Base-by-base conservation (phyloP, 169 alveolate species). In the Cryptosporidium andersoni region DNA sequence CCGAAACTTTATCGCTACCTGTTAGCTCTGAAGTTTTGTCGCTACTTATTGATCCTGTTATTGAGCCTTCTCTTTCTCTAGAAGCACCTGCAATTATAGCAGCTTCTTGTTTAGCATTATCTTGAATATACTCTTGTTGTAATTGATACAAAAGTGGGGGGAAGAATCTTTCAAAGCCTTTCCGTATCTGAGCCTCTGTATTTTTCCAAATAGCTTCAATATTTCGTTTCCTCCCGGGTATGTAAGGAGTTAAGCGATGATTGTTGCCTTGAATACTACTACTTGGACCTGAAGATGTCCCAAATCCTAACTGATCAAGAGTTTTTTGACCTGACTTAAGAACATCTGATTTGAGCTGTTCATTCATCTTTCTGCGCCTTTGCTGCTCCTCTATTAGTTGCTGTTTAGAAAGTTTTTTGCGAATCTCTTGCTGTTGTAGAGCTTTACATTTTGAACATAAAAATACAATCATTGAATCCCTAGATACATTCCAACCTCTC, bases 401-500 rank as follows among this genome's bases (percentile, higher is more conserved):
- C 82, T 93, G 93, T 89, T 93, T 93, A 14, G 96, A 92, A 88
- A 95, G 89, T 81, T 91, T 90, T 67, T 94, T 89, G 53, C 97
- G 65, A 14, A 91, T 91, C 80, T 93, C 94, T 81, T 94, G 95
- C 81, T 95, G 97, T 90, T 92, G 94, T 64, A 92, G 91, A 2
- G 95, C 95, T 80, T 95, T 95, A 91, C 97, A 95, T 80, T 92
- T 91, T 14, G 97, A 95, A 64, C 97, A 95, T 14, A 95, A 89
- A 64, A 95, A 93, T 66, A 94, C 82, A 37, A 95, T 94, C 96
- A 95, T 93, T 45, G 93, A 93, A 36, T 90, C 93, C 3, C 96
- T 88, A 4, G 94, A 92, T 36, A 94, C 95, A 52, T 88, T 93
- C 92, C 93, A 90, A 37, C 97, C 97, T 39, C 97, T 82, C 81